Percentiles rank a stretch among this genome's conserved stretches.
Conservation (phyloP, 140 eudicot genomes). For the Flaveria floridana region DNA sequence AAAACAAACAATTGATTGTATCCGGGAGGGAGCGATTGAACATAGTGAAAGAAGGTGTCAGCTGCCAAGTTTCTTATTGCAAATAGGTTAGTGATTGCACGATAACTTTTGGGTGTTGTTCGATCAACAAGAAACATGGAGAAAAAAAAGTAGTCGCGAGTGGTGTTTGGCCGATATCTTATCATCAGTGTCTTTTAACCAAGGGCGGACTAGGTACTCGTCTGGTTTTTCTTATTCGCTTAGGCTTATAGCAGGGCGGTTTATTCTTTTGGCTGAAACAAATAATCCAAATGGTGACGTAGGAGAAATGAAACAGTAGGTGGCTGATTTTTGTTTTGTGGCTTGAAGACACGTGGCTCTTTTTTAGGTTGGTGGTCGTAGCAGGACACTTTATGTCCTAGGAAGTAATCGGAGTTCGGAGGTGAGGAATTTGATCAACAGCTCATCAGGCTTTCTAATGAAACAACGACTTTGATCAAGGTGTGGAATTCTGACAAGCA, state of each 20-base stretch:
- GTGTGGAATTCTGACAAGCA: no score
- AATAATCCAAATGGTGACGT: no score
- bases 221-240: neutral
- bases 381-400: no score
- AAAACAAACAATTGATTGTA: neutral
- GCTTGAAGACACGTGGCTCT: no score
- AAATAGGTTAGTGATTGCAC: neutral
- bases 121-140: neutral
- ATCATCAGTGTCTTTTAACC: neutral
- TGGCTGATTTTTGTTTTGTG: no score
- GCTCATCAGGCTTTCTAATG: no score
- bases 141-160: neutral
- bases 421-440: no score
- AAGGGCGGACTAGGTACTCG: neutral
- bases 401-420: no score
- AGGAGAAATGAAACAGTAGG: no score
- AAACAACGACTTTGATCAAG: no score
- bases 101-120: neutral
- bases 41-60: neutral
- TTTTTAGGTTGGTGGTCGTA: no score
- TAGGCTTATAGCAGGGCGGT: neutral
- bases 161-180: neutral
- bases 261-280: neutral
- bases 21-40: neutral
- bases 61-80: neutral